phyloP scores from a whole-genome alignment of 805 yeast species.

The Saturnispora galanensis region DNA sequence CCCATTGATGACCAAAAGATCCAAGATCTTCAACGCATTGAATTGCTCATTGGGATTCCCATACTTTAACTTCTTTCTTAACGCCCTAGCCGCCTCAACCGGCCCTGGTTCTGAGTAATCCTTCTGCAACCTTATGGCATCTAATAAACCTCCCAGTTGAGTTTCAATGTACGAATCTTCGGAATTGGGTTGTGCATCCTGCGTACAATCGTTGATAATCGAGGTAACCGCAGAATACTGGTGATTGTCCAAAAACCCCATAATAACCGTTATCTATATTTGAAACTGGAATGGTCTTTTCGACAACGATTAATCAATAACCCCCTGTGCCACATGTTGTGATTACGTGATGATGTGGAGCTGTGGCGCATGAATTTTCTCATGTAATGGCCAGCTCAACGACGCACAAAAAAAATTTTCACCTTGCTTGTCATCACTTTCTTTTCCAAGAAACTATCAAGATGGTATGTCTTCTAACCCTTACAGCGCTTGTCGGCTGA shows the following conservation, averaged over 20 bases:
- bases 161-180: slow-evolving; percentile 28
- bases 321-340: not conserved
- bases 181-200: slow-evolving; percentile 32
- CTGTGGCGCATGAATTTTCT: not conserved
- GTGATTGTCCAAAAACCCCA: slow-evolving; percentile 51
- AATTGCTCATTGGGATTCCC: slow-evolving; percentile 59
- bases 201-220: slow-evolving; percentile 43
- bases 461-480: slow-evolving; percentile 19
- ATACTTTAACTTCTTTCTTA: slow-evolving; percentile 81
- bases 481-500: slow-evolving; percentile 16
- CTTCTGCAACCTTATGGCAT: slow-evolving; percentile 35
- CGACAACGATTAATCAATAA: not conserved
- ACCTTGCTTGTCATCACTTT: not conserved
- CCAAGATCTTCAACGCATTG: slow-evolving; percentile 51
- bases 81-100: slow-evolving; percentile 81
- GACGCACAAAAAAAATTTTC: slow-evolving; percentile 1
- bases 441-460: not conserved
- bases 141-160: slow-evolving; percentile 49
- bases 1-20: slow-evolving; percentile 51
- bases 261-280: slow-evolving; percentile 11
- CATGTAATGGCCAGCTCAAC: not conserved
- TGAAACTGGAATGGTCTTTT: not conserved
- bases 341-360: not conserved
- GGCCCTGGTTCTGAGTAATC: slow-evolving; percentile 30
- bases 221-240: slow-evolving; percentile 66